Evolutionary conservation across 768 basidiomycete genomes (phyloP), one percentile per base, ranked within the genome.

Genomic region (Phlebiopsis gigantea): DNA sequence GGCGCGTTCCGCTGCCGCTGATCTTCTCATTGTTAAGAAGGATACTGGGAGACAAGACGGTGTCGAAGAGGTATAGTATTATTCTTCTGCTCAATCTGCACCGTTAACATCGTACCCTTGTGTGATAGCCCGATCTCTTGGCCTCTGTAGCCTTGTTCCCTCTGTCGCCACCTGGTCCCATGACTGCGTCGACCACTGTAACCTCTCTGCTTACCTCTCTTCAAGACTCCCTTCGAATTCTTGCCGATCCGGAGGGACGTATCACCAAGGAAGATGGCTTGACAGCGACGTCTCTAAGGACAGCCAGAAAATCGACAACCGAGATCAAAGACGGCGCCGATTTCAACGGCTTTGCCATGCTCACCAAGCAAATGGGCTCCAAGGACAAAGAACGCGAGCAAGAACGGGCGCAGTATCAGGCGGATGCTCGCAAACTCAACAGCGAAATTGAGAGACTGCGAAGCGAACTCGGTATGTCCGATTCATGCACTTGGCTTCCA

Each of bases 401-500:
- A 25, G 58, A 55, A 19, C 54, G 53, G 31, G 46, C 19, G 14
- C 30, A 28, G 39, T 51, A 66, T 39, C 17, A 51, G 19, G 31
- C 21, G 17, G 85, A 86, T 61, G 63, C 81, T 19, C 71, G 76
- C 48, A 75, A 74, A 6, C 68, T 90, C 9, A 77, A 82, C 57
- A 69, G 61, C 6, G 72, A 78, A 25, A 79, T 90, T 43, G 63
- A 74, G 9, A 71, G 68, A 17, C 73, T 90, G 28, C 77, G 78
- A 54, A 64, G 69, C 12, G 84, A 91, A 64, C 72, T 90, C 12
- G 81, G 89, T 85, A 59, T 14, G 50, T 39, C 31, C n/a, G 3
- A 17, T 76, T 69, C 26, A 2, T 39, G 12, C 6, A 34, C 17
- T 39, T 3, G 17, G 34, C 2, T 12, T 28, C n/a, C 12, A 5